Base-by-base conservation (phyloP, 345 rosid genomes). In the Citrus australasica region DNA sequence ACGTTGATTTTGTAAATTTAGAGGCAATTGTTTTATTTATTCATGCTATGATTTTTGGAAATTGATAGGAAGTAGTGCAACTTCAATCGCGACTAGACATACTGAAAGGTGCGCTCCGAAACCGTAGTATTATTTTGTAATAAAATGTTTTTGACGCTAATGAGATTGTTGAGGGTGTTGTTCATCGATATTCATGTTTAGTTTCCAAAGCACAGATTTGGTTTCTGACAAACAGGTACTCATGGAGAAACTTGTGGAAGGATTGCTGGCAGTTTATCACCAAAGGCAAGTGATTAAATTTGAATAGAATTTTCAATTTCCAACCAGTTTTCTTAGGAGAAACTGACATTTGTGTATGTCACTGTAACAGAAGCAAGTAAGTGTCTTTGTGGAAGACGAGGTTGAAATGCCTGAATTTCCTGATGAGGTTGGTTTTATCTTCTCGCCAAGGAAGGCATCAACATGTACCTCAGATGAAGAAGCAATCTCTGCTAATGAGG, bases 81-180 rank as follows among this genome's bases (percentile, higher is more conserved):
- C 88, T 93, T 76, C 93, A 88, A 73, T 89, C 93, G 60, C 90
- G 83, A 72, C 83, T 92, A 56, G 98, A 93, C 69, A 79, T 82
- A 28, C 92, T 90, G 76, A 86, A 80, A 87, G 95, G 97, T 93
- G 83, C 9, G 35, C 0, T 3, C 51, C 27, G 53, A 4, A 73
- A 63, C 42, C 25, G 64, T 48, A 2, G 28, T 27, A 6, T 40
- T 38, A 6, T 48, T 42, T 11, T 13, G 30, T 40, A 11, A 1
- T 22, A 5, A n/a, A 37, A 11, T 10, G 2, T 38, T 40, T 65
- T 38, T 13, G 16, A 4, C 25, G 16, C 14, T 8, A 64, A 5
- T 48, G 58, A 2, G 27, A n/a, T 21, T 10, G 4, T 37, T 59
- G 38, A 19, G 24, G 40, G 38, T 63, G 21, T 17, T 27, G 37